A percentile compares a stretch with the other conserved stretches of the same genome.
Conservation (phyloP, 495 filamentous ascomycete genomes). For the Lentithecium fluviatile region DNA sequence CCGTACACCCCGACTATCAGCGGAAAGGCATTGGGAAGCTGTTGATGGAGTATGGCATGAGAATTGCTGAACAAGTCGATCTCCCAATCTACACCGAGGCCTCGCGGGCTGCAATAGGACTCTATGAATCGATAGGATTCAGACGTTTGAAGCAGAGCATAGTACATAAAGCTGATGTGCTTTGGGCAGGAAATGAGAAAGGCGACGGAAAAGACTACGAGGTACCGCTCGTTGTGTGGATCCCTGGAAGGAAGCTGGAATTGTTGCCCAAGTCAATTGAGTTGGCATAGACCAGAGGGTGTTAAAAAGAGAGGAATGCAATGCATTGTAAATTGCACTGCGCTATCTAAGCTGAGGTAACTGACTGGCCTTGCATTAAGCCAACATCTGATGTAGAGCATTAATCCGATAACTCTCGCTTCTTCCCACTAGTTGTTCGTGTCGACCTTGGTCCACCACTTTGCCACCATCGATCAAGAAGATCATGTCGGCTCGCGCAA, state of each 20-base stretch:
- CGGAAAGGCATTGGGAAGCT: not conserved
- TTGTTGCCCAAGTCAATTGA: not conserved
- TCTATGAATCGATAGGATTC: conserved; percentile 1
- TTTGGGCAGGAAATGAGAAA: not conserved
- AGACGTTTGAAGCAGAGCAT: not conserved
- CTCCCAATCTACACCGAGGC: not conserved
- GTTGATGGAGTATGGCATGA: not conserved
- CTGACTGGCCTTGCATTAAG: not conserved
- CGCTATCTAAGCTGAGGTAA: not conserved
- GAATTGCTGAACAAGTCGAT: not conserved
- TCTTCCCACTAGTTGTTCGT: conserved; percentile 23
- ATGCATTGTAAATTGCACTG: not conserved
- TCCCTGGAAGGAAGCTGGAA: not conserved
- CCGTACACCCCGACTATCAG: conserved; percentile 31
- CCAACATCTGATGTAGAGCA: conserved; percentile 31
- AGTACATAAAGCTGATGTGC: not conserved
- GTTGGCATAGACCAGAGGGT: not conserved
- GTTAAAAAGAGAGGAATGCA: not conserved
- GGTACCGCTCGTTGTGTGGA: not conserved
- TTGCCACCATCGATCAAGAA: conserved; percentile 28
- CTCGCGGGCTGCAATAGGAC: not conserved
- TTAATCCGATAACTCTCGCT: conserved; percentile 36
- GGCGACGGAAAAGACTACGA: not conserved
- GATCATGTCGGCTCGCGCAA: conserved; percentile 24
- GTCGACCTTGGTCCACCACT: conserved; percentile 22